A percentile compares a stretch with the other conserved stretches of the same genome.
These are phyloP conservation scores for Solanum hybrid DNA, from an alignment of 305 asterid species.

Conservation along the genomic window DNA sequence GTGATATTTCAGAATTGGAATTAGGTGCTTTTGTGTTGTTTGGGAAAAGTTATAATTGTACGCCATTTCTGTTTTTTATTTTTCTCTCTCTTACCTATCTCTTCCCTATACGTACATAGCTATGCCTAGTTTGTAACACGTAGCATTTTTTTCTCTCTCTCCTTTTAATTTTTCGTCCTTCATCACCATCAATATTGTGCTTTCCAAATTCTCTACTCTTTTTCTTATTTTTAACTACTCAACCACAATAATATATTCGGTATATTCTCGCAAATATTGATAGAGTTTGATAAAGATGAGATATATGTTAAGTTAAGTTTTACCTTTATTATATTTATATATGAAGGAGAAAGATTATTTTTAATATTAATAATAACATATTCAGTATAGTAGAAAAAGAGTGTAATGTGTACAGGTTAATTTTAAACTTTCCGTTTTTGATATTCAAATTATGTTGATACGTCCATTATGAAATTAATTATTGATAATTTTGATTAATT, in stretches of 20 bases:
- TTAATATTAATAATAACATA: not conserved
- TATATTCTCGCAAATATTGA: not conserved
- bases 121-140: constrained; percentile 15
- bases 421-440: too few relatives aligned
- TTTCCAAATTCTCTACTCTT: not conserved
- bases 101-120: not conserved
- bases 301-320: not conserved
- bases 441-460: not conserved
- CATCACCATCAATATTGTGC: not conserved
- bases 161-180: not conserved
- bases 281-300: not conserved
- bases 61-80: not conserved
- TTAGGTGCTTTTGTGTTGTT: not conserved
- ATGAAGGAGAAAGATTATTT: not conserved
- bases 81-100: not conserved
- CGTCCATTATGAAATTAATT: not conserved
- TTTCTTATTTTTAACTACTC: not conserved
- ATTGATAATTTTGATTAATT: not conserved
- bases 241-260: not conserved
- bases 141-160: constrained; percentile 4
- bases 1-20: not conserved
- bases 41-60: not conserved
- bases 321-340: not conserved
- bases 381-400: too few relatives aligned
- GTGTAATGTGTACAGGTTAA: too few relatives aligned